phyloP scores from a whole-genome alignment of 2,329 filamentous ascomycete genomes.

The Mollisia scopiformis region DNA sequence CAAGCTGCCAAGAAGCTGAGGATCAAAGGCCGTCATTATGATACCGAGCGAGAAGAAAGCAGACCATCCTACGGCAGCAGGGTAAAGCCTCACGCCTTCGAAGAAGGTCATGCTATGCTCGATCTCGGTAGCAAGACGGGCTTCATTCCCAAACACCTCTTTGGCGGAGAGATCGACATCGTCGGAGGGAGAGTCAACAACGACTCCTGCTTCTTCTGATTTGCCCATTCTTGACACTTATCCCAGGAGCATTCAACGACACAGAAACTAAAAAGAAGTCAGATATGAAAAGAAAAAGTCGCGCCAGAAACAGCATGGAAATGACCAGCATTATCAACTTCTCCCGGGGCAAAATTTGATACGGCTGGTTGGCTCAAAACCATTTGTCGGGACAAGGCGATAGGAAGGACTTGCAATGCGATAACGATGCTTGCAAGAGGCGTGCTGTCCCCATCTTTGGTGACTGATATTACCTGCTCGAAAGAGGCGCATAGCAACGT shows the following conservation, averaged over 20 bases:
- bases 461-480: conserved; percentile 1
- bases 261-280: neutral
- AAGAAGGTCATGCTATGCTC: conserved; percentile 20
- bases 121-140: conserved; percentile 19
- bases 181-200: neutral
- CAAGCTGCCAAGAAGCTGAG: conserved; percentile 47
- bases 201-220: neutral
- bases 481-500: neutral
- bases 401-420: neutral
- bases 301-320: neutral
- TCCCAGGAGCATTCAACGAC: too few relatives aligned
- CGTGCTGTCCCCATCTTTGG: neutral
- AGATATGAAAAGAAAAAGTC: neutral
- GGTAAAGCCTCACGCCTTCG: conserved; percentile 20
- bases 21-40: conserved; percentile 56
- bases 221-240: neutral
- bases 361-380: neutral
- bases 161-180: conserved; percentile 9
- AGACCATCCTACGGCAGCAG: conserved; percentile 48
- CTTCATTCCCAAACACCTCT: conserved; percentile 15
- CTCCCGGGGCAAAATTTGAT: neutral
- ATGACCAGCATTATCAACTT: neutral
- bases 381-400: neutral
- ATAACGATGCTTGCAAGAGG: neutral
- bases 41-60: conserved; percentile 62